Conservation (phyloP, 2,329 filamentous ascomycete species). For the Dissoconium aciculare region DNA sequence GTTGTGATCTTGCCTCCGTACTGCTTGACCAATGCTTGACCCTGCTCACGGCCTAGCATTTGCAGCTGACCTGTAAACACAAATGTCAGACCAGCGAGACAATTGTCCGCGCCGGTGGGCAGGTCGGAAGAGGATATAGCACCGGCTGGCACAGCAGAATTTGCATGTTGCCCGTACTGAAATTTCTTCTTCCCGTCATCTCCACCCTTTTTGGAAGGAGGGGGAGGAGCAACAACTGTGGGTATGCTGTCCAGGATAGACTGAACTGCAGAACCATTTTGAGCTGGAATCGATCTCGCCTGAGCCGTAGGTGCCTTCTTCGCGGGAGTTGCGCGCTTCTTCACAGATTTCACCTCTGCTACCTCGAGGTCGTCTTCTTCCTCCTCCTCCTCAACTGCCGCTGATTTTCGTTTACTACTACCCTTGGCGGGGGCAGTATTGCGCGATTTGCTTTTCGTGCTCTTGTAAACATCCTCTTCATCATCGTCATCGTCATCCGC, state of each 20-base stretch:
- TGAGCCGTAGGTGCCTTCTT: conserved; percentile 42
- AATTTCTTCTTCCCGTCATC: conserved; percentile 51
- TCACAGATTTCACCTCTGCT: conserved; percentile 38
- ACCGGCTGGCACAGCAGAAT: conserved; percentile 43
- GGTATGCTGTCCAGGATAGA: conserved; percentile 80
- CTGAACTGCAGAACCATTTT: conserved; percentile 59
- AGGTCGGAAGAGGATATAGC: conserved; percentile 52
- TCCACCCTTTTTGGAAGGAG: conserved; percentile 48
- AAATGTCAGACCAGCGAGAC: conserved; percentile 75
- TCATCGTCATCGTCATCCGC: conserved; percentile 27
- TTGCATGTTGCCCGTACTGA: conserved; percentile 48
- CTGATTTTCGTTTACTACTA: conserved; percentile 43
- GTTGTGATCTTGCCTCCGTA: conserved; percentile 84
- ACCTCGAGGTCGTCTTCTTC: conserved; percentile 35
- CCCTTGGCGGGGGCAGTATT: conserved; percentile 22
- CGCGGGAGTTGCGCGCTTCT: conserved; percentile 35
- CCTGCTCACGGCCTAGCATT: conserved; percentile 70
- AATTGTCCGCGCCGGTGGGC: conserved; percentile 74
- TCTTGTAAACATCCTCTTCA: conserved; percentile 29
- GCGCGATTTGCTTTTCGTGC: conserved; percentile 23
- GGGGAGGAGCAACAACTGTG: conserved; percentile 66
- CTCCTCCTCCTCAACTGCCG: conserved; percentile 38
- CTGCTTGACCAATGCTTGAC: conserved; percentile 70
- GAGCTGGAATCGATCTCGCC: conserved; percentile 49
- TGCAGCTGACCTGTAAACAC: conserved; percentile 87